phyloP scores from a whole-genome alignment of 1,284 basidiomycete species.

The Xerocomus amazonicus region DNA sequence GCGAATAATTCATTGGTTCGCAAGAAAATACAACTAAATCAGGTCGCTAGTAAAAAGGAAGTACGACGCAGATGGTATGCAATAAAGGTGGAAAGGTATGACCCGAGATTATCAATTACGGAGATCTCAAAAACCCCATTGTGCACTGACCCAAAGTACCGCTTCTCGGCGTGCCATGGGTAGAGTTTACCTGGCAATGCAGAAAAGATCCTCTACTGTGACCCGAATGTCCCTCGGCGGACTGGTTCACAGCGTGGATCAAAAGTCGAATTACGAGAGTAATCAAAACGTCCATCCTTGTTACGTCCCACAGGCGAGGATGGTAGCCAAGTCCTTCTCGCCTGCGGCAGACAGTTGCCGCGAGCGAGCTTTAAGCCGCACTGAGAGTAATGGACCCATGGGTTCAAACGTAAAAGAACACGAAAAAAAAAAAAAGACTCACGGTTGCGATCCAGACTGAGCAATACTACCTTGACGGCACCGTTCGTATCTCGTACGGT shows the following conservation, averaged over 20 bases:
- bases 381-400: conserved; percentile 34
- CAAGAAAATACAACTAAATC: background rate
- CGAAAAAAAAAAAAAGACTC: conserved; percentile 34
- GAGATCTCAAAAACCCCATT: conserved; percentile 5
- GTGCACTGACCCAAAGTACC: conserved; percentile 7
- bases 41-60: background rate
- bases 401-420: conserved; percentile 17
- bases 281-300: conserved; percentile 1
- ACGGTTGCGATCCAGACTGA: conserved; percentile 92
- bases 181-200: conserved; percentile 7
- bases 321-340: conserved; percentile 67
- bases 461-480: conserved; percentile 80
- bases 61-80: conserved; percentile 17
- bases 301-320: conserved; percentile 47
- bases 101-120: conserved; percentile 10
- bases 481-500: conserved; percentile 36
- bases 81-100: conserved; percentile 24
- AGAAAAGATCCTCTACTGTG: conserved; percentile 8
- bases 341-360: conserved; percentile 74
- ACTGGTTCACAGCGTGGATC: conserved; percentile 6
- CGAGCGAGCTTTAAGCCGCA: conserved; percentile 81
- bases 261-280: conserved; percentile 1
- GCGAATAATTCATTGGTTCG: too few relatives aligned
- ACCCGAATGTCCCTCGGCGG: conserved; percentile 7
- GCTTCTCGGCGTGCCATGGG: conserved; percentile 31